phyloP scores from a whole-genome alignment of 352 stramenopile species.

The Phytophthora tubulina region DNA sequence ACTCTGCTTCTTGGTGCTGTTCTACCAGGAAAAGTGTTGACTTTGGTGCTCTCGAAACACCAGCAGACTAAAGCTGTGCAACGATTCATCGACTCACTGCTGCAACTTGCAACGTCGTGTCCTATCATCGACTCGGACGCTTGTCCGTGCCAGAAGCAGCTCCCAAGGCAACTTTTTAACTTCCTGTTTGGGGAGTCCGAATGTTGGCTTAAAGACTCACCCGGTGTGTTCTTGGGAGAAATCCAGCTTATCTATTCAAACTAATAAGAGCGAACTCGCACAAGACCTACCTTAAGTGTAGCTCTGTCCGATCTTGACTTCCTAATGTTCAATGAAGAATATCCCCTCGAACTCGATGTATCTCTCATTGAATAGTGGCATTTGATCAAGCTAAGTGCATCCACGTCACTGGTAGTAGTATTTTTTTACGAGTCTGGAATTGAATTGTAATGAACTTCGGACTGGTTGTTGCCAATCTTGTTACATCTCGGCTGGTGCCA shows the following conservation, averaged over 20 bases:
- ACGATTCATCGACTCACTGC: conserved; percentile 26
- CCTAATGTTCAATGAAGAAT: conserved; percentile 7
- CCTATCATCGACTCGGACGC: conserved; percentile 5
- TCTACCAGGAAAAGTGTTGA: conserved; percentile 22
- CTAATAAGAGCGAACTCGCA: not conserved
- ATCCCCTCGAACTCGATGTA: too few relatives aligned
- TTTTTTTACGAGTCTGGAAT: too few relatives aligned
- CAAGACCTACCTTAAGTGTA: not conserved
- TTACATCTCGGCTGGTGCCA: too few relatives aligned
- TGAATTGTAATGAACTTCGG: too few relatives aligned
- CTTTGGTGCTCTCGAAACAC: conserved; percentile 17
- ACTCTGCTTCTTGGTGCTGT: conserved; percentile 36
- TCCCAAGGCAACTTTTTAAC: conserved; percentile 19
- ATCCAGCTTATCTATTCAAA: conserved; percentile 5
- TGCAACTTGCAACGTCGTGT: conserved; percentile 15
- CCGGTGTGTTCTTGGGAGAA: not conserved
- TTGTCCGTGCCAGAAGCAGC: conserved; percentile 33
- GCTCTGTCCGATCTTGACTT: conserved; percentile 1
- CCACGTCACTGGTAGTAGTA: too few relatives aligned
- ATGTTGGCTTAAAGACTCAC: not conserved
- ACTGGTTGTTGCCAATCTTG: too few relatives aligned
- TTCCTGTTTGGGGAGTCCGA: conserved; percentile 21
- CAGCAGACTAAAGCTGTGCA: conserved; percentile 28
- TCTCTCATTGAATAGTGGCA: too few relatives aligned
- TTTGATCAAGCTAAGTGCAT: too few relatives aligned